phyloP scores from a whole-genome alignment of 2,329 filamentous ascomycete species.

The Ceratocystis cacaofunesta region DNA sequence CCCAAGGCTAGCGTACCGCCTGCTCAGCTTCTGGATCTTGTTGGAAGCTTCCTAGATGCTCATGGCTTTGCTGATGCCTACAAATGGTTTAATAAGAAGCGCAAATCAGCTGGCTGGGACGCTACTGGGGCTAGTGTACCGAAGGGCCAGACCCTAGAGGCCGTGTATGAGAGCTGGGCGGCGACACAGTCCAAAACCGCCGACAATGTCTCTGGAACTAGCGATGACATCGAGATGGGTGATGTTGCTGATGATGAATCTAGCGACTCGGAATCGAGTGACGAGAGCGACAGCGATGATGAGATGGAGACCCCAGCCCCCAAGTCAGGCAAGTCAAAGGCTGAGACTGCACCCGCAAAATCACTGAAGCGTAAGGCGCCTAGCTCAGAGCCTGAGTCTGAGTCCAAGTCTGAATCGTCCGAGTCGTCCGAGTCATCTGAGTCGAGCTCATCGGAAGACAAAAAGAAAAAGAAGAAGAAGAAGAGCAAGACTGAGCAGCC shows the following conservation, averaged over 20 bases:
- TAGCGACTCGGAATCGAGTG: constrained; percentile 13
- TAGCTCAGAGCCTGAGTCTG: constrained; percentile 19
- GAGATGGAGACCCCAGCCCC: constrained; percentile 17
- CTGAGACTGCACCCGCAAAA: constrained; percentile 19
- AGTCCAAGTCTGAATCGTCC: constrained; percentile 17
- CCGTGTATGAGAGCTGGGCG: constrained; percentile 39
- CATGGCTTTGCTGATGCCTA: constrained; percentile 49
- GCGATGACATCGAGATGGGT: constrained; percentile 19
- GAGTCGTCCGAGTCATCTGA: not conserved
- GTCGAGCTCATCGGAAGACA: constrained; percentile 20
- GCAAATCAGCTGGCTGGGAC: constrained; percentile 37
- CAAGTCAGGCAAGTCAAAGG: constrained; percentile 21
- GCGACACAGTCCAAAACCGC: constrained; percentile 18
- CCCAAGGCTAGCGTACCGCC: constrained; percentile 30
- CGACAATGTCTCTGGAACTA: not conserved
- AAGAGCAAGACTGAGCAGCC: constrained; percentile 19
- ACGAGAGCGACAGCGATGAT: constrained; percentile 19
- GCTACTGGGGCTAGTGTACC: constrained; percentile 19
- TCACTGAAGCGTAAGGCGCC: constrained; percentile 30
- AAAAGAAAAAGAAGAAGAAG: constrained; percentile 6
- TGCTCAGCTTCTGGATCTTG: constrained; percentile 48
- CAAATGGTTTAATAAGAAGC: constrained; percentile 48
- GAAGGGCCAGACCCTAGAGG: constrained; percentile 30
- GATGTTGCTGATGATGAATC: constrained; percentile 16
- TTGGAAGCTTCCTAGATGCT: constrained; percentile 51